Percentiles rank a stretch among this genome's conserved stretches.
phyloP scores from a whole-genome alignment of 305 asterid genomes.

The Fraxinus latifolia region DNA sequence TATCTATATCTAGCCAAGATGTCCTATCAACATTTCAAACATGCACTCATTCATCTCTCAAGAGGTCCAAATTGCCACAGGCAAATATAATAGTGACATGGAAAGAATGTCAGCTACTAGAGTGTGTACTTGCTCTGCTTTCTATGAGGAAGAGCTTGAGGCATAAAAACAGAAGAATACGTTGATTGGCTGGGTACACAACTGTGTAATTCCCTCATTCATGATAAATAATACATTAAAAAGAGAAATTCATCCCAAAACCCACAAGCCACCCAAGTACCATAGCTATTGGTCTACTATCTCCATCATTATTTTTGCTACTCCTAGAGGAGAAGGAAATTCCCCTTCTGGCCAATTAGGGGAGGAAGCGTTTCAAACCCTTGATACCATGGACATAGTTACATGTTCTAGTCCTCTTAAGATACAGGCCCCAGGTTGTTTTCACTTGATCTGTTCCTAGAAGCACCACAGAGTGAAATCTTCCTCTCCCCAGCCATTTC shows the following conservation, averaged over 20 bases:
- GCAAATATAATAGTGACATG: not conserved
- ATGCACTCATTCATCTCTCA: not conserved
- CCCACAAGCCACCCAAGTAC: not conserved
- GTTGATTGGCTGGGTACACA: not conserved
- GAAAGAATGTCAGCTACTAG: not conserved
- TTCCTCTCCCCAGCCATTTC: not conserved
- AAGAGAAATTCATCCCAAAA: not conserved
- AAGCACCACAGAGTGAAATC: not conserved
- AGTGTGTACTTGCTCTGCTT: not conserved
- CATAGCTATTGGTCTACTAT: not conserved
- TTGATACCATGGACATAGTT: not conserved
- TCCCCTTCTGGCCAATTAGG: not conserved
- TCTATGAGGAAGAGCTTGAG: not conserved
- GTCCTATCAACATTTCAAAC: not conserved
- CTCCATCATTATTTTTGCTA: not conserved
- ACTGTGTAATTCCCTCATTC: not conserved
- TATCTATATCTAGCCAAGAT: not conserved
- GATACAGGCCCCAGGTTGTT: not conserved
- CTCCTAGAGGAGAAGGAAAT: not conserved
- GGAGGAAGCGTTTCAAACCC: not conserved
- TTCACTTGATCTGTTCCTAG: not conserved
- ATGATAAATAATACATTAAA: not conserved
- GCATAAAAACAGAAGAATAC: not conserved
- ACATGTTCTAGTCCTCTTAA: not conserved
- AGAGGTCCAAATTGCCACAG: not conserved